Conservation (phyloP, 169 alveolate genomes). For the Eimeria praecox region DNA sequence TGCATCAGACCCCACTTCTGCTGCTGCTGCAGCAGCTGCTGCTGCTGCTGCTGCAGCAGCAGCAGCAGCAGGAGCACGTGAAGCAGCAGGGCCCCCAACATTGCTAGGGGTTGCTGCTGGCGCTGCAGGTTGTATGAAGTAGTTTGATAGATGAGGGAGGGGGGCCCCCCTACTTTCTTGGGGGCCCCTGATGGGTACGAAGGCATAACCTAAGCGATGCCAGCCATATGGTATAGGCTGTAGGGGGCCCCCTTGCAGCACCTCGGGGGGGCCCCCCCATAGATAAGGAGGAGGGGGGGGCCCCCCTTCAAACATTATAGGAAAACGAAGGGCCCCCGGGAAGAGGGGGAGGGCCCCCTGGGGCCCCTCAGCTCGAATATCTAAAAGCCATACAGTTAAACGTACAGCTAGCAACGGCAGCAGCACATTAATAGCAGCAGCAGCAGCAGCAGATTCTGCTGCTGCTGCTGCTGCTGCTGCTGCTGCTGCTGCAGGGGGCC, state of each 20-base stretch:
- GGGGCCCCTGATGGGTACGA: slow-evolving; percentile 25
- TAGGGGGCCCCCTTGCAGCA: not conserved
- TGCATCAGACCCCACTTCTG: too few species aligned
- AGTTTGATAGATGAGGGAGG: not conserved
- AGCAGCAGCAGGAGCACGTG: slow-evolving; percentile 11
- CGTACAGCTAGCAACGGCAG: slow-evolving; percentile 32
- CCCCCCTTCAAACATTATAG: slow-evolving; percentile 5
- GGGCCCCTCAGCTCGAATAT: slow-evolving; percentile 37
- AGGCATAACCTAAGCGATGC: not conserved
- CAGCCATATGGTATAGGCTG: not conserved
- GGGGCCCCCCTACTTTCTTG: slow-evolving; percentile 10
- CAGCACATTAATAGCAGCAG: slow-evolving; percentile 7
- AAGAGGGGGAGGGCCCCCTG: slow-evolving; percentile 36
- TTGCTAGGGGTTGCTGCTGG: not conserved
- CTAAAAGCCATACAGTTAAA: slow-evolving; percentile 8
- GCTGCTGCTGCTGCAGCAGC: not conserved
- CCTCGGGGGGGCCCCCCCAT: slow-evolving; percentile 25
- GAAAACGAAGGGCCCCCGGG: not conserved
- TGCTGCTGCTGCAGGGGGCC: slow-evolving; percentile 6
- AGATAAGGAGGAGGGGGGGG: not conserved
- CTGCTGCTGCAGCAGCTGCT: not conserved
- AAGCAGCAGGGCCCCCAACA: not conserved
- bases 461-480: not conserved
- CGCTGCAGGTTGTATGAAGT: not conserved
- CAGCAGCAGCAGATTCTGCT: not conserved